These are phyloP conservation scores for Thermoascus crustaceus DNA, from an alignment of 2,329 filamentous ascomycete genomes.

Conservation along the genomic window DNA sequence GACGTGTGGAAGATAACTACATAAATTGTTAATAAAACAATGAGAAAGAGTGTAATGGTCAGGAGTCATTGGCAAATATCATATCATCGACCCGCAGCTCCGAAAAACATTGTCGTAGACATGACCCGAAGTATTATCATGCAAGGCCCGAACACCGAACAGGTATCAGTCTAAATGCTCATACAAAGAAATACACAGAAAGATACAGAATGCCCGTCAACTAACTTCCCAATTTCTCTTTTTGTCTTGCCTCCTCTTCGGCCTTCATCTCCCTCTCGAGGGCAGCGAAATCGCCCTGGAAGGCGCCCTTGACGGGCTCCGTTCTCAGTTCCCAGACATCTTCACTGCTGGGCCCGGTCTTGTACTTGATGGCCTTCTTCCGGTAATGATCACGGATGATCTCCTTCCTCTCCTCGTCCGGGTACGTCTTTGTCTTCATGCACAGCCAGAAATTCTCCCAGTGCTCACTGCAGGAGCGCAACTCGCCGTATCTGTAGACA, in stretches of 20 bases:
- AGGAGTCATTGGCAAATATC: too few relatives aligned
- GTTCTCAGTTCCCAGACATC: conserved; percentile 78
- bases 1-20: too few relatives aligned
- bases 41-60: too few relatives aligned
- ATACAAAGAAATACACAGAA: too few relatives aligned
- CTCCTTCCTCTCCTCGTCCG: conserved; percentile 51
- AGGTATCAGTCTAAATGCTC: too few relatives aligned
- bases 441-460: conserved; percentile 98
- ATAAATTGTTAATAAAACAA: too few relatives aligned
- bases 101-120: too few relatives aligned
- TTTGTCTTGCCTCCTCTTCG: conserved; percentile 33
- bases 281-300: conserved; percentile 37
- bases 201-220: too few relatives aligned
- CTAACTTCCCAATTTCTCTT: conserved; percentile 14
- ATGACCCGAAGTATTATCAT: too few relatives aligned
- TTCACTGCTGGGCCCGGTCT: conserved; percentile 67
- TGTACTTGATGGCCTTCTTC: conserved; percentile 58
- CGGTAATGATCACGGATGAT: conserved; percentile 60
- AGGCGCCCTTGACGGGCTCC: conserved; percentile 49
- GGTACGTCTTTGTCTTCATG: conserved; percentile 69
- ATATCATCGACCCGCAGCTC: too few relatives aligned
- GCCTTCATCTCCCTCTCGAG: conserved; percentile 34
- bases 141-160: too few relatives aligned
- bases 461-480: conserved; percentile 70
- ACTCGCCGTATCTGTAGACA: conserved; percentile 75